These are phyloP conservation scores for Pseudocercospora fijiensis DNA, from an alignment of 2,329 filamentous ascomycete genomes.

Conservation along the genomic window DNA sequence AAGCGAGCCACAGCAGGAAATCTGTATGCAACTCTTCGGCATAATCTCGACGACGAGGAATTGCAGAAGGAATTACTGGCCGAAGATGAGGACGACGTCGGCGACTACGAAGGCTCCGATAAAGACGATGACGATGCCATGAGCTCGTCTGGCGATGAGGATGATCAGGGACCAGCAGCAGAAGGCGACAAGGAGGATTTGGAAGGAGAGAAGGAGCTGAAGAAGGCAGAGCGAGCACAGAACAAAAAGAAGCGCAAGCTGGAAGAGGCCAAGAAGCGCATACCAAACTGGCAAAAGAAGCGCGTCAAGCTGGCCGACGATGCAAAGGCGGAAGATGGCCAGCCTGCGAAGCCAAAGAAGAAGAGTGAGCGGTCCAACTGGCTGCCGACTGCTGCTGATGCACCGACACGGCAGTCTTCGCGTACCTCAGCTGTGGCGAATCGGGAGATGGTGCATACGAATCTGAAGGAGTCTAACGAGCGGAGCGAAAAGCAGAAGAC, in stretches of 20 bases:
- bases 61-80: slow-evolving; percentile 43
- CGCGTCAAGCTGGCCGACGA: slow-evolving; percentile 51
- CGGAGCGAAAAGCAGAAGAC: slow-evolving; percentile 64
- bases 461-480: slow-evolving; percentile 68
- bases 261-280: slow-evolving; percentile 67
- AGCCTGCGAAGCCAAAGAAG: slow-evolving; percentile 52
- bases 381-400: slow-evolving; percentile 64
- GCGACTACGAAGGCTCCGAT: slow-evolving; percentile 44
- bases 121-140: slow-evolving; percentile 68
- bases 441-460: slow-evolving; percentile 59
- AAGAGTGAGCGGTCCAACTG: slow-evolving; percentile 71
- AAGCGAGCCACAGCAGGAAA: slow-evolving; percentile 82
- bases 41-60: slow-evolving; percentile 52
- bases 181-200: slow-evolving; percentile 62
- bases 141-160: slow-evolving; percentile 81
- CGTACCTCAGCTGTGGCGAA: slow-evolving; percentile 63
- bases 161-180: slow-evolving; percentile 57
- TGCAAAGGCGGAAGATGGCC: slow-evolving; percentile 37
- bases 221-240: slow-evolving; percentile 71
- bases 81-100: slow-evolving; percentile 54
- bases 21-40: slow-evolving; percentile 74
- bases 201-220: slow-evolving; percentile 83
- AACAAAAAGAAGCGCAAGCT: slow-evolving; percentile 78
- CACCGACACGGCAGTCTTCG: slow-evolving; percentile 61
- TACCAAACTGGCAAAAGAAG: slow-evolving; percentile 63